Base-by-base conservation (phyloP, 2,329 filamentous ascomycete genomes). In the Bipolaris sorokiniana region DNA sequence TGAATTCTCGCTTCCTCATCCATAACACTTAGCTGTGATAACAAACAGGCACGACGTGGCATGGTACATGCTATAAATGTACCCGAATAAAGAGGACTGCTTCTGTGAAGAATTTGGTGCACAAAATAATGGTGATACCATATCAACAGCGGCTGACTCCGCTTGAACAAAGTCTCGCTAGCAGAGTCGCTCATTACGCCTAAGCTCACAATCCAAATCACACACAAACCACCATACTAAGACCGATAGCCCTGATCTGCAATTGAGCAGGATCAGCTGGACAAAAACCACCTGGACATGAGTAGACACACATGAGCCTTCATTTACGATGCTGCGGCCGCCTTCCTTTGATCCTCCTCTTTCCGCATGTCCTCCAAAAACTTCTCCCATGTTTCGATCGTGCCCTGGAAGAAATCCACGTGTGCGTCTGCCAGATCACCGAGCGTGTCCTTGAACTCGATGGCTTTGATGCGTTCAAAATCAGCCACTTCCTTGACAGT, bases 391-490 rank as follows among this genome's bases (percentile, higher is more conserved):
- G 90, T 90, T 51, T 89, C 87, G 48, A 90, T 86, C 5, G 92
- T 90, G 20, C 85, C 86, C 54, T 86, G 86, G 75, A 97, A 99
- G 76, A 97, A 98, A 10, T 87, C 85, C 38, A 96, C 87, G 75
- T 99, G 92, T 16, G 91, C 88, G 70, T 94, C 89, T 0, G 94
- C 92, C 47, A 99, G 78, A 2, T 86, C 88, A 2, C 91, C 92
- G 48, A 99, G 83, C 66, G 95, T 93, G 63, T 89, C 86, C 76
- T 91, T 91, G 78, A 99, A 96, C 81, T 99, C 94, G 40, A 91
- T 83, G 37, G 91, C 88, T 82, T 99, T 99, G 82, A 98, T 98
- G 54, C 93, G 86, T 79, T 99, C 95, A 78, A 99, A 99, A 73
- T 97, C 93, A 18, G 85, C 85, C 0, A 97, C 91, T 76, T 99